Base-by-base conservation (phyloP, 306 rosid species). In the Cercis canadensis region DNA sequence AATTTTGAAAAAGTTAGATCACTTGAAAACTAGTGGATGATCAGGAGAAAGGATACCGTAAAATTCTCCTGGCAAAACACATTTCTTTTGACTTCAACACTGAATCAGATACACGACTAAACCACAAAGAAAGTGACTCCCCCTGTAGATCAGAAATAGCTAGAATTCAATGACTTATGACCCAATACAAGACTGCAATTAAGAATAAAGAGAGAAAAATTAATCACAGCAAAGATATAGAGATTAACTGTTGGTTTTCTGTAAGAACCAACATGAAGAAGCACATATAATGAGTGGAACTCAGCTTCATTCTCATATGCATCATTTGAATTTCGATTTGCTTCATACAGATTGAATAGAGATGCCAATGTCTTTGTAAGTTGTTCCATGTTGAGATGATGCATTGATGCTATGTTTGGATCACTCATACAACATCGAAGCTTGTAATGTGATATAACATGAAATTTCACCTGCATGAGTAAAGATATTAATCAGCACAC, bases 321-420 rank as follows among this genome's bases (percentile, higher is more conserved):
- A 61, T 70, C 62, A 72, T 74, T 72, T 53, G 88, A 67, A 61
- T 66, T 67, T 75, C 75, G 65, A 79, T 84, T 86, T 56, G 79
- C 87, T 36, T 87, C 92, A 39, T 94, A 94, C 61, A 94, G 73
- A 80, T 80, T 78, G 33, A 84, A 81, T 36, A 94, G 80, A 54
- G 96, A 84, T 32, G 88, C 53, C 80, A 94, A 75, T 43, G 98
- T 73, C 87, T 94, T 94, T 3, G 90, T 75, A 60, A 94, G 97
- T 79, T 90, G 98, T 69, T 94, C 97, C 96, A 78, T 62, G 85
- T 88, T 90, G 58, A 94, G 97, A 81, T 89, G 83, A 73, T 81
- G 96, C 75, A 83, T 56, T 61, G 98, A 87, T 79, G 96, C 78
- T 6, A 80, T 79, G 64, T 83, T 86, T 56, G 87, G 81, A 79